phyloP scores from a whole-genome alignment of 805 yeast species.

The Starmerella cellae region DNA sequence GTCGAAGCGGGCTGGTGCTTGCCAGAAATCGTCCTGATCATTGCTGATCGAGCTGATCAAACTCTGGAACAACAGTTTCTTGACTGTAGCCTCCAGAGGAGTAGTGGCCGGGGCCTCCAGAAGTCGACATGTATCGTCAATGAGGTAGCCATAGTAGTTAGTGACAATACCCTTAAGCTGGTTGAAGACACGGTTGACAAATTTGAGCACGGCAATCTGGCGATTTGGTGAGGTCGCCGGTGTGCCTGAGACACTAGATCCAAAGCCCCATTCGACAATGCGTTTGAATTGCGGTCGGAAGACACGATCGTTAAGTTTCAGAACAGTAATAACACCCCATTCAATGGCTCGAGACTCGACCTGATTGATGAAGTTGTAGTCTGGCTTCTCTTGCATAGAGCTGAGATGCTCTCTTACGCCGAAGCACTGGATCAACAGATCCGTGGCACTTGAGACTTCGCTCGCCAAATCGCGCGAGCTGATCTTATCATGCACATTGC shows the following conservation, averaged over 20 bases:
- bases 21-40: conserved; percentile 94
- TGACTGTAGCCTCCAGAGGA: conserved; percentile 31
- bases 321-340: conserved; percentile 61
- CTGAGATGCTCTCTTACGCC: conserved; percentile 35
- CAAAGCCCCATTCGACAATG: conserved; percentile 82
- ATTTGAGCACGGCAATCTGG: conserved; percentile 63
- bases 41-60: conserved; percentile 69
- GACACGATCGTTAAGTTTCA: conserved; percentile 85
- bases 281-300: conserved; percentile 86
- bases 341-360: conserved; percentile 65
- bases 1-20: conserved; percentile 71
- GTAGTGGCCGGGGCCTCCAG: conserved; percentile 3
- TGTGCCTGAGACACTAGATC: conserved; percentile 32
- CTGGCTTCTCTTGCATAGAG: neutral
- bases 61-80: conserved; percentile 61
- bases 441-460: conserved; percentile 54
- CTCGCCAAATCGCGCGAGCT: conserved; percentile 66
- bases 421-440: conserved; percentile 54
- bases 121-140: conserved; percentile 48
- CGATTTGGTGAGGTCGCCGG: conserved; percentile 31
- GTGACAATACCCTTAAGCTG: conserved; percentile 78
- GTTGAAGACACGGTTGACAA: conserved; percentile 74
- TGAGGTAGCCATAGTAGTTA: conserved; percentile 67
- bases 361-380: conserved; percentile 36
- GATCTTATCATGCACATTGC: conserved; percentile 47